Conservation (phyloP, 2,329 filamentous ascomycete species). For the Colletotrichum spinosum region DNA sequence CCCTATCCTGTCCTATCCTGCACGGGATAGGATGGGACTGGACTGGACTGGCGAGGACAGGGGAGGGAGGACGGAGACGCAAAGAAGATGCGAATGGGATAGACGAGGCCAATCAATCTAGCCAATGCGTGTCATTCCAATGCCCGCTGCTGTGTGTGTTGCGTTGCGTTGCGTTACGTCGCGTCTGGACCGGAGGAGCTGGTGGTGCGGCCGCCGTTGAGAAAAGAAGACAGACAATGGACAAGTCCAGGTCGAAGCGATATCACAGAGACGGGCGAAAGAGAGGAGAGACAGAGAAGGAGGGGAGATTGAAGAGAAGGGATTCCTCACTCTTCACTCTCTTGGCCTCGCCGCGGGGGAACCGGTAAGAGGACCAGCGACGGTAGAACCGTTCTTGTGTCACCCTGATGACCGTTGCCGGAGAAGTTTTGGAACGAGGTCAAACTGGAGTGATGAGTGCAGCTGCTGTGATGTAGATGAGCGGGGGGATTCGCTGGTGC, state of each 20-base stretch:
- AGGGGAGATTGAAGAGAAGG: too few species aligned
- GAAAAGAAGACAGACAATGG: conserved; percentile 8
- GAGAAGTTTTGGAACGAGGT: neutral
- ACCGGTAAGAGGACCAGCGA: neutral
- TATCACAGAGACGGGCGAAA: neutral
- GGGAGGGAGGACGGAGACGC: conserved; percentile 19
- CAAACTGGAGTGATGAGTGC: conserved; percentile 1
- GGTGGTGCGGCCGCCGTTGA: conserved; percentile 21
- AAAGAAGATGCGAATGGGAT: conserved; percentile 8
- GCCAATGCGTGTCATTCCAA: conserved; percentile 26
- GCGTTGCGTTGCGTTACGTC: neutral
- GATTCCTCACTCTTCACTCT: too few species aligned
- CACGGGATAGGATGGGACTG: too few species aligned
- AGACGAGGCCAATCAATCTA: conserved; percentile 22
- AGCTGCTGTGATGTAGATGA: neutral
- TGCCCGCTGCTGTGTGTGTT: neutral
- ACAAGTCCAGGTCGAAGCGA: neutral
- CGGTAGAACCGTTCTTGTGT: conserved; percentile 20
- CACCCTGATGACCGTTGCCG: conserved; percentile 27
- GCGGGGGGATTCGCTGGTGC: conserved; percentile 10
- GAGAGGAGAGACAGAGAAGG: conserved; percentile 7
- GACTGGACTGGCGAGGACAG: conserved; percentile 1
- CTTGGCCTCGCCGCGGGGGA: too few species aligned
- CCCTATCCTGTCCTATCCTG: neutral
- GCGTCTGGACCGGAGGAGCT: conserved; percentile 22